A percentile compares a stretch with the other conserved stretches of the same genome.
phyloP scores from a whole-genome alignment of 805 yeast species.

The Metschnikowia kunwiensis region DNA sequence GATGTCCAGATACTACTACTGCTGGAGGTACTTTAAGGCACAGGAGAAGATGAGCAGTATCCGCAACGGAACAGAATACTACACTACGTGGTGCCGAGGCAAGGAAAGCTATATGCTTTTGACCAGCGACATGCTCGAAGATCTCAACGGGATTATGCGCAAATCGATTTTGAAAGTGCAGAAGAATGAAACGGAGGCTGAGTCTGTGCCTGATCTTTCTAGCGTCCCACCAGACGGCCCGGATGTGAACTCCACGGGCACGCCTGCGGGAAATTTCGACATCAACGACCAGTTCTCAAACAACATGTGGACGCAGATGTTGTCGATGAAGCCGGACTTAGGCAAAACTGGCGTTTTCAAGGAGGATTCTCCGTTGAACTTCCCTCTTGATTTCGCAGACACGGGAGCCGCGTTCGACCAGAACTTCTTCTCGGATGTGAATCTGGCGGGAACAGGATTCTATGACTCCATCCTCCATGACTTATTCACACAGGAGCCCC shows the following conservation, averaged over 20 bases:
- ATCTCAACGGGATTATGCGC: slow-evolving; percentile 12
- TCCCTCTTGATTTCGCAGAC: slow-evolving; percentile 6
- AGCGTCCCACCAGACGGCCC: slow-evolving; percentile 1
- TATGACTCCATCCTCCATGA: slow-evolving; percentile 13
- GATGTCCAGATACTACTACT: slow-evolving; percentile 19
- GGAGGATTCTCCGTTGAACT: slow-evolving; percentile 9
- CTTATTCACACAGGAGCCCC: slow-evolving; percentile 1
- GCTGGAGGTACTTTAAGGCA: slow-evolving; percentile 20
- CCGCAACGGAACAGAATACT: slow-evolving; percentile 18
- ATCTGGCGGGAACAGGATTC: slow-evolving; percentile 10
- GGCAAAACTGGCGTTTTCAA: slow-evolving; percentile 7
- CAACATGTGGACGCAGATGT: slow-evolving; percentile 18
- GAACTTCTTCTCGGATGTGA: slow-evolving; percentile 4
- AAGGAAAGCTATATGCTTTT: slow-evolving; percentile 16
- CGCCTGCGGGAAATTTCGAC: slow-evolving; percentile 3
- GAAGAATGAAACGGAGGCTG: slow-evolving; percentile 3
- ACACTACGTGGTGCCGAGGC: slow-evolving; percentile 16
- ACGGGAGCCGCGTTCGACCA: slow-evolving; percentile 1
- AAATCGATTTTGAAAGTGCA: slow-evolving; percentile 7
- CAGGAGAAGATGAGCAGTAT: slow-evolving; percentile 12
- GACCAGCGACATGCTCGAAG: slow-evolving; percentile 15
- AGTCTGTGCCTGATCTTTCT: slow-evolving; percentile 3
- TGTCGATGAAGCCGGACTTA: slow-evolving; percentile 14
- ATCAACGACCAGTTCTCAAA: slow-evolving; percentile 8
- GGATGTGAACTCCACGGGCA: not conserved